Conservation (phyloP, 2,329 filamentous ascomycete genomes). For the Pseudocercospora eumusae region DNA sequence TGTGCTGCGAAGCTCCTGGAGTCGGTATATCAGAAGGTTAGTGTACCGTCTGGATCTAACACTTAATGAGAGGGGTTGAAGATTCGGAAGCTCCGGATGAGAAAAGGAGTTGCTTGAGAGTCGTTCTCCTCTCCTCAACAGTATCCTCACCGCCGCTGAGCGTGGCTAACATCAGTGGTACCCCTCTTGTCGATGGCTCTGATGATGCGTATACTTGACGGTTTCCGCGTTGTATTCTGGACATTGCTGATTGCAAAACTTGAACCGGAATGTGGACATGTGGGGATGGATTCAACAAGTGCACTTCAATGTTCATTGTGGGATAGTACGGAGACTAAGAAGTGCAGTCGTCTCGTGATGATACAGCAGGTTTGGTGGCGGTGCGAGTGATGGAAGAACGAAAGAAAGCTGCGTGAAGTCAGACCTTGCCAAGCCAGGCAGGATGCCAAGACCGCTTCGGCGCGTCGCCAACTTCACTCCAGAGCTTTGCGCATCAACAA, state of each 20-base stretch:
- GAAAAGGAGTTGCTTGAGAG: neutral
- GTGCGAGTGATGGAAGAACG: neutral
- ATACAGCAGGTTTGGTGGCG: neutral
- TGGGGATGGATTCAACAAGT: neutral
- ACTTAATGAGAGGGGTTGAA: neutral
- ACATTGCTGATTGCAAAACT: neutral
- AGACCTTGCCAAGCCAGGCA: neutral
- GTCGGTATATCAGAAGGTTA: neutral
- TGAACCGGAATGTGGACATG: neutral
- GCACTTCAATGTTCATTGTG: neutral
- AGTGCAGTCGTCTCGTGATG: too few species aligned
- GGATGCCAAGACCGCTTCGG: neutral
- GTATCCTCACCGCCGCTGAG: neutral
- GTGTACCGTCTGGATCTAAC: conserved; percentile 1
- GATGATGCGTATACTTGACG: conserved; percentile 3
- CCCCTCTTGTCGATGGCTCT: neutral
- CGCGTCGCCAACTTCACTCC: conserved; percentile 2
- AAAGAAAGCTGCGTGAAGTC: neutral
- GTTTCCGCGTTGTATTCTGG: neutral
- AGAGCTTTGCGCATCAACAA: conserved; percentile 1
- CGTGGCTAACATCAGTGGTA: neutral
- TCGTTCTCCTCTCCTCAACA: neutral
- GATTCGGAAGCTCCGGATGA: conserved; percentile 1
- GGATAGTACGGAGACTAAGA: too few species aligned
- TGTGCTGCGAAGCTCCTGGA: neutral